Percentiles rank a stretch among this genome's conserved stretches.
These are phyloP conservation scores for Kodamaea nitidulidarum DNA, from an alignment of 805 yeast species.

Conservation along the genomic window DNA sequence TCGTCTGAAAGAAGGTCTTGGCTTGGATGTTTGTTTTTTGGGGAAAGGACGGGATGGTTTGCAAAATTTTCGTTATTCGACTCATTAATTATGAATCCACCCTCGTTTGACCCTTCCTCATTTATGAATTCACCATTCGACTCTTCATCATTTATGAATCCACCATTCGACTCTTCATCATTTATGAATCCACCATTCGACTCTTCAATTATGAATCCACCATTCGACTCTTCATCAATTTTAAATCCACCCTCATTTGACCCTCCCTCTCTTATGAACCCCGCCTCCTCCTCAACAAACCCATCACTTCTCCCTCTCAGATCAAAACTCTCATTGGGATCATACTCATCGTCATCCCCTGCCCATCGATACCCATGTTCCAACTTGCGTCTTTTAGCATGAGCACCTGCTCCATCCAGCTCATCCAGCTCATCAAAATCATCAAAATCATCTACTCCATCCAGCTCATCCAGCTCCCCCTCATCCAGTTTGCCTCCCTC, in stretches of 20 bases:
- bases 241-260: too few relatives aligned
- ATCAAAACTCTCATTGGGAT: constrained; percentile 7
- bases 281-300: too few relatives aligned
- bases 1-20: constrained; percentile 8
- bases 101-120: constrained; percentile 8
- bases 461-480: constrained; percentile 6
- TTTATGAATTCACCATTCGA: constrained; percentile 6
- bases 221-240: constrained; percentile 4
- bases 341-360: too few relatives aligned
- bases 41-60: too few relatives aligned
- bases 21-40: too few relatives aligned
- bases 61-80: too few relatives aligned
- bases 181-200: too few relatives aligned
- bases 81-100: constrained; percentile 6
- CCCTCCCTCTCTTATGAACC: too few relatives aligned
- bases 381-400: too few relatives aligned
- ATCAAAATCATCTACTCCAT: constrained; percentile 16
- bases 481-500: constrained; percentile 6
- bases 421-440: constrained; percentile 3
- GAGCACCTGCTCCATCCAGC: constrained; percentile 16
- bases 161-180: too few relatives aligned
- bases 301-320: constrained; percentile 11
- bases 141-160: constrained; percentile 8
- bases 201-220: constrained; percentile 10
- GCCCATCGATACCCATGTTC: too few relatives aligned